Evolutionary conservation across 2,329 filamentous ascomycete species (phyloP).

Genomic region (Hymenoscyphus fructigenus): DNA sequence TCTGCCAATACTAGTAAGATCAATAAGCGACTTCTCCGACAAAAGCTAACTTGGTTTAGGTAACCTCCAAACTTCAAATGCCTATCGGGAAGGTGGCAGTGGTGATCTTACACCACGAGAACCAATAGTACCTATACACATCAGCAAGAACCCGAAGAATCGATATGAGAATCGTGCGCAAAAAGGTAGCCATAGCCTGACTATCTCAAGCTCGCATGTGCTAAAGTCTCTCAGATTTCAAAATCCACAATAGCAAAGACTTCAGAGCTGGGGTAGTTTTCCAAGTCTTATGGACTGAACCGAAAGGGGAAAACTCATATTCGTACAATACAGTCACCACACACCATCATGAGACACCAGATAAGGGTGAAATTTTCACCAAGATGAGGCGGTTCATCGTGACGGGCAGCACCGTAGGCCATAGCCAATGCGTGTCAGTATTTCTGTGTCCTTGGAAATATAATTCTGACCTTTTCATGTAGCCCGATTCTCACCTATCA

Average conservation of each 20-base stretch:
- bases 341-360: background rate
- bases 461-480: no score
- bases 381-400: background rate
- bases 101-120: no score
- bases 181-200: no score
- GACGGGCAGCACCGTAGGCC: background rate
- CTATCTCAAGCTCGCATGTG: no score
- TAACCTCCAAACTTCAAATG: no score
- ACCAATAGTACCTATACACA: no score
- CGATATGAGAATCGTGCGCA: no score
- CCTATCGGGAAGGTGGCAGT: no score
- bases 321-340: background rate
- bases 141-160: no score
- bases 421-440: slow-evolving; percentile 1
- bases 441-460: background rate
- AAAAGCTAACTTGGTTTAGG: no score
- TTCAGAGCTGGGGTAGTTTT: background rate
- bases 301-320: background rate
- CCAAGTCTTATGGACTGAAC: background rate
- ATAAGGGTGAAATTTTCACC: background rate
- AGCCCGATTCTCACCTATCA: background rate
- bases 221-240: background rate
- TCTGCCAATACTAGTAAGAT: no score
- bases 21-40: no score
- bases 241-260: background rate